Evolutionary conservation across 352 stramenopile species (phyloP).

Genomic region (Phytophthora constricta): DNA sequence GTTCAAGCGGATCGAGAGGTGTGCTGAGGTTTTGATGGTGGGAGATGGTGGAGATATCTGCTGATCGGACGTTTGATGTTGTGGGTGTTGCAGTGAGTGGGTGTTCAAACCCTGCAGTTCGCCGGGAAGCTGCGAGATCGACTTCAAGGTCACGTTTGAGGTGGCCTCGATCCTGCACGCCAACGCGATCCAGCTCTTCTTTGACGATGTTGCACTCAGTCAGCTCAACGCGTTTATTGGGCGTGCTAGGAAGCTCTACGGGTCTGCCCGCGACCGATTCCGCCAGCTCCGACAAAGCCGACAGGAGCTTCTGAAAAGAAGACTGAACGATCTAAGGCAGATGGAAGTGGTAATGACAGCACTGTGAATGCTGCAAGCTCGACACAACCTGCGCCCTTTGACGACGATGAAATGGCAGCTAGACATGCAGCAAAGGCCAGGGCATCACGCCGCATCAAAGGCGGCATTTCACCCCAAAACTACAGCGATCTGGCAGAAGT

Average conservation of each 20-base stretch:
- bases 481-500: slow-evolving; percentile 59
- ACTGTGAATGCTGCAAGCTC: background rate
- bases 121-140: slow-evolving; percentile 67
- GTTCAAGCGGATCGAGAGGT: slow-evolving; percentile 90
- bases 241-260: slow-evolving; percentile 64
- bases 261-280: slow-evolving; percentile 22
- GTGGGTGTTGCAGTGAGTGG: slow-evolving; percentile 63
- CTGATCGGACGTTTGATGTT: slow-evolving; percentile 2
- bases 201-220: slow-evolving; percentile 82
- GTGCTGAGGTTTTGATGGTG: background rate
- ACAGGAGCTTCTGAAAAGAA: background rate
- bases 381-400: background rate
- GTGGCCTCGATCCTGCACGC: slow-evolving; percentile 82
- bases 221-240: slow-evolving; percentile 86
- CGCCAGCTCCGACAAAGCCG: slow-evolving; percentile 11
- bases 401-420: slow-evolving; percentile 12
- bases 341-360: too few species aligned
- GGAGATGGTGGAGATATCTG: background rate
- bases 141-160: slow-evolving; percentile 87
- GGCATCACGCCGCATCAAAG: slow-evolving; percentile 44
- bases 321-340: too few species aligned
- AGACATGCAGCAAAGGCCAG: slow-evolving; percentile 26
- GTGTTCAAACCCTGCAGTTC: slow-evolving; percentile 57
- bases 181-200: slow-evolving; percentile 86
- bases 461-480: slow-evolving; percentile 57